Percentiles rank a stretch among this genome's conserved stretches.
Conservation (phyloP, 2,329 filamentous ascomycete species). For the Fusarium lateritium region DNA sequence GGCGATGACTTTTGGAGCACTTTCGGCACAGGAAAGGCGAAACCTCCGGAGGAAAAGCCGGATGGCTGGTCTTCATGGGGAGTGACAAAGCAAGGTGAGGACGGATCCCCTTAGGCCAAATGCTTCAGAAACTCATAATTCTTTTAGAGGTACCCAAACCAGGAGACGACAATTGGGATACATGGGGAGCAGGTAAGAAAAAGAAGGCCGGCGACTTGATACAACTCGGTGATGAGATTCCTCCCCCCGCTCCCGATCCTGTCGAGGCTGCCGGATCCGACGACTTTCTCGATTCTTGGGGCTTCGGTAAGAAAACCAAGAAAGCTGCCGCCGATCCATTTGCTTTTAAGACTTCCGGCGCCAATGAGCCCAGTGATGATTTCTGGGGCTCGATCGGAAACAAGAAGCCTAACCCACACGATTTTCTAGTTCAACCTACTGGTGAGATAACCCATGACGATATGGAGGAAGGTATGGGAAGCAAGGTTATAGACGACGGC, state of each 20-base stretch:
- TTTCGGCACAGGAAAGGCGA: constrained; percentile 46
- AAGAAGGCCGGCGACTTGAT: constrained; percentile 59
- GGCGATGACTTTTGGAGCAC: constrained; percentile 49
- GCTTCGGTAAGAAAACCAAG: constrained; percentile 66
- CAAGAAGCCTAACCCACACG: constrained; percentile 64
- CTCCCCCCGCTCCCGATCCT: constrained; percentile 50
- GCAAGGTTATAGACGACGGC: constrained; percentile 61
- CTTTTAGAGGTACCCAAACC: constrained; percentile 30
- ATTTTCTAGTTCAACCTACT: constrained; percentile 61
- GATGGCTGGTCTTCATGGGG: constrained; percentile 46
- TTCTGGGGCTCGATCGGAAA: constrained; percentile 55
- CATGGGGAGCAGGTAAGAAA: constrained; percentile 53
- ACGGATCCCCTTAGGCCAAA: constrained; percentile 40
- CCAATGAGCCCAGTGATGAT: constrained; percentile 62
- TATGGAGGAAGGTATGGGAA: constrained; percentile 60
- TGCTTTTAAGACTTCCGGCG: constrained; percentile 58
- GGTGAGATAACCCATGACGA: constrained; percentile 64
- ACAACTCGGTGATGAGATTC: constrained; percentile 54
- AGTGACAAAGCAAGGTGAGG: constrained; percentile 42
- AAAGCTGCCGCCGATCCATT: constrained; percentile 49
- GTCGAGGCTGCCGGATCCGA: constrained; percentile 58
- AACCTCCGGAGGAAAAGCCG: constrained; percentile 37
- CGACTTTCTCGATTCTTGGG: constrained; percentile 71
- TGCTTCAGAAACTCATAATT: constrained; percentile 24
- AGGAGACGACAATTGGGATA: constrained; percentile 47